These are phyloP conservation scores for Casaregolazyma lundiana DNA, from an alignment of 1,139 yeast genomes.

Conservation along the genomic window DNA sequence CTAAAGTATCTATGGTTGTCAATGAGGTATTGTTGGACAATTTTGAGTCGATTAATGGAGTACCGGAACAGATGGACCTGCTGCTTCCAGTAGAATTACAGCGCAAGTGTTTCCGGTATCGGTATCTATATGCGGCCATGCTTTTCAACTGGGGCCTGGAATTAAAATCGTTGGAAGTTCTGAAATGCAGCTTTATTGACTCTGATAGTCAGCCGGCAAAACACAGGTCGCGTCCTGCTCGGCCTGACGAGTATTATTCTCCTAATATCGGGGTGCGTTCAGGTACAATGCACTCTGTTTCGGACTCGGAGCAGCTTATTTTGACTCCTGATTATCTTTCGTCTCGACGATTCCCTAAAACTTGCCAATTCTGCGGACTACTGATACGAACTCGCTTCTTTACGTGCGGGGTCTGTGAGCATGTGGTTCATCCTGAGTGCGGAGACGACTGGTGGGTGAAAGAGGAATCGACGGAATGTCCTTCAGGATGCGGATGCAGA, in stretches of 20 bases:
- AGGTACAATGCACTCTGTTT: constrained; percentile 26
- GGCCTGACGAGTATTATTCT: constrained; percentile 17
- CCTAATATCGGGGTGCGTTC: constrained; percentile 26
- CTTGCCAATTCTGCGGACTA: constrained; percentile 60
- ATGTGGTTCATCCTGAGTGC: constrained; percentile 72
- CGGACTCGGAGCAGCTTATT: constrained; percentile 18
- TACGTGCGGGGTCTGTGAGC: constrained; percentile 72
- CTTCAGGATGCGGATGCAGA: constrained; percentile 84
- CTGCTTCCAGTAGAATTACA: constrained; percentile 36
- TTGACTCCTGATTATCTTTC: constrained; percentile 15
- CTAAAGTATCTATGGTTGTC: constrained; percentile 41
- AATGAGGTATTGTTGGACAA: constrained; percentile 54
- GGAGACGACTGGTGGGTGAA: constrained; percentile 75
- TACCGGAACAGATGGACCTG: not conserved
- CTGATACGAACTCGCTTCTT: constrained; percentile 58
- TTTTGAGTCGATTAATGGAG: constrained; percentile 8
- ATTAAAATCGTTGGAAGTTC: constrained; percentile 65
- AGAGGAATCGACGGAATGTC: constrained; percentile 56
- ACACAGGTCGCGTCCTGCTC: constrained; percentile 11
- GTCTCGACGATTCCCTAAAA: constrained; percentile 20
- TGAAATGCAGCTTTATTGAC: constrained; percentile 57
- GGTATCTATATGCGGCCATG: constrained; percentile 76
- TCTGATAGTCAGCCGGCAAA: not conserved
- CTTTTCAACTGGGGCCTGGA: constrained; percentile 81
- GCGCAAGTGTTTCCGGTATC: constrained; percentile 45